Percentiles rank a stretch among this genome's conserved stretches.
Evolutionary conservation across 352 stramenopile species (phyloP).

Genomic region (Globisporangium nagaii): DNA sequence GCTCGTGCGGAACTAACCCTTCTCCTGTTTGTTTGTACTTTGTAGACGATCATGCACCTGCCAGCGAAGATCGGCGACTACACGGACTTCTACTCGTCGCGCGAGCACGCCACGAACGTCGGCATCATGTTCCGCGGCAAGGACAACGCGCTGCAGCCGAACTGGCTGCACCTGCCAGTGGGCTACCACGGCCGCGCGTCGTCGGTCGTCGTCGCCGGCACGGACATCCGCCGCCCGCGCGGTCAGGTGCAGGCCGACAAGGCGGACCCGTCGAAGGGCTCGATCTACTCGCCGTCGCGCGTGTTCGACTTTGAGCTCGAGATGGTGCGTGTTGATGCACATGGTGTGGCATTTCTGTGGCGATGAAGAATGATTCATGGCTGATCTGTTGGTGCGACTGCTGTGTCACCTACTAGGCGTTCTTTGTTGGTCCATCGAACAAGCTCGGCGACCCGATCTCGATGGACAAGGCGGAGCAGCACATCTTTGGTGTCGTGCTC

Average conservation of each 20-base stretch:
- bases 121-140: conserved; percentile 91
- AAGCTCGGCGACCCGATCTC: conserved; percentile 83
- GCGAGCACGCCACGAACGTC: conserved; percentile 96
- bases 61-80: conserved; percentile 95
- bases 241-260: conserved; percentile 92
- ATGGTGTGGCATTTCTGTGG: no score
- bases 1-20: no score
- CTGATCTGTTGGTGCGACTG: neutral
- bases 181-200: conserved; percentile 95
- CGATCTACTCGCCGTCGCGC: conserved; percentile 83
- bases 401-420: conserved; percentile 38
- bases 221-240: conserved; percentile 74
- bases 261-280: conserved; percentile 89
- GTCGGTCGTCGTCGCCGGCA: conserved; percentile 88
- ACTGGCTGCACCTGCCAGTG: conserved; percentile 97
- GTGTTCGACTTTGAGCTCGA: conserved; percentile 97
- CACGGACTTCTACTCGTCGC: conserved; percentile 97
- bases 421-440: conserved; percentile 92
- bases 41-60: conserved; percentile 82
- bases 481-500: conserved; percentile 96
- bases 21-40: neutral
- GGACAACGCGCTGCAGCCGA: conserved; percentile 96
- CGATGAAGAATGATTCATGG: neutral
- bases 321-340: conserved; percentile 42
- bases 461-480: conserved; percentile 88